Percentiles rank a stretch among this genome's conserved stretches.
Conservation (phyloP, 345 rosid species). For the Salix brachista region DNA sequence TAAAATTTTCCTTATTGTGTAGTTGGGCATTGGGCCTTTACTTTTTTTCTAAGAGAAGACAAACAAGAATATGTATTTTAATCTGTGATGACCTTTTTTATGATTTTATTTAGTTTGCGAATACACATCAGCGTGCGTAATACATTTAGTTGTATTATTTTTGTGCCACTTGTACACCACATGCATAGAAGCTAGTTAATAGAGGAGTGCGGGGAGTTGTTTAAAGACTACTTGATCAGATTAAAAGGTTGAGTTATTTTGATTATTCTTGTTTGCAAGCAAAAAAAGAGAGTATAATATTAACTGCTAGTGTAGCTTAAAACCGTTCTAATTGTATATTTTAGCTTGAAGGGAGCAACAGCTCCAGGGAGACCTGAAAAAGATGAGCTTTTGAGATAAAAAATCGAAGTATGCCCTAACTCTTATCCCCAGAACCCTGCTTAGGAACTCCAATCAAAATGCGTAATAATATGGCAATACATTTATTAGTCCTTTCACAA, state of each 20-base stretch:
- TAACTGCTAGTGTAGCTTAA: neutral
- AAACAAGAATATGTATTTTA: neutral
- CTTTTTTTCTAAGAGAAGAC: neutral
- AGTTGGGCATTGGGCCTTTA: neutral
- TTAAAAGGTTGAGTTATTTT: neutral
- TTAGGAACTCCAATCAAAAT: too few relatives aligned
- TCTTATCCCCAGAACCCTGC: too few relatives aligned
- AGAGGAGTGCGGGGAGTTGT: neutral
- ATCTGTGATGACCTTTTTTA: neutral
- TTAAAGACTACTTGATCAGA: neutral
- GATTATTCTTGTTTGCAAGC: neutral
- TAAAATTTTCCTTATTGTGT: neutral
- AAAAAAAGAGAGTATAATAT: neutral
- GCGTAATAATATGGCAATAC: too few relatives aligned
- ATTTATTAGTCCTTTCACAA: too few relatives aligned
- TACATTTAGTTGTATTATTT: neutral
- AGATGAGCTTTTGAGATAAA: too few relatives aligned
- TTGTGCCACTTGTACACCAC: neutral
- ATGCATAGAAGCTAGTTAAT: neutral
- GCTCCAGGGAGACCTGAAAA: too few relatives aligned
- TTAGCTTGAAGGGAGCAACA: too few relatives aligned
- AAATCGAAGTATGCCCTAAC: too few relatives aligned
- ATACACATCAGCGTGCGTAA: neutral
- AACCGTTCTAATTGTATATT: neutral
- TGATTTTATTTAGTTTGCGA: neutral